Evolutionary conservation across 768 basidiomycete genomes (phyloP), one percentile per base, ranked within the genome.

Genomic region (Galerina sulciceps): DNA sequence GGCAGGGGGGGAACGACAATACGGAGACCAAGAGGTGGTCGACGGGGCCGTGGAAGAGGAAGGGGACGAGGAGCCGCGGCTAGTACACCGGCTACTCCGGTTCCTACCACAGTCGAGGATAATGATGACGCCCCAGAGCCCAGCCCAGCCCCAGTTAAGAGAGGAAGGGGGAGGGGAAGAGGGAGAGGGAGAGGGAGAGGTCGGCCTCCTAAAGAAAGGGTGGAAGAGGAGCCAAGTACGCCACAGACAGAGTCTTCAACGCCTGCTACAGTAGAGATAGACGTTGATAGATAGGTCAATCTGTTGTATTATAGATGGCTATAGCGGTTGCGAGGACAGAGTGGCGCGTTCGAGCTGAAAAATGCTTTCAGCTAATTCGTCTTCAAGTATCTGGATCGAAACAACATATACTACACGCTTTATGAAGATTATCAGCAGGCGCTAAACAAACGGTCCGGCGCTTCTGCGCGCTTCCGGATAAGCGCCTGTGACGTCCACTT

Each of bases 161-260:
- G 75, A 51, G 67, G 73, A 18, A 69, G 69, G 17, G 74, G 76
- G 14, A 58, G 76, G 34, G 73, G 71, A 10, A 65, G 78, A 10
- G 75, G 73, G 0, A 69, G 77, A 17, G 75, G 73, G 2, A 71
- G 81, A 35, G 74, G 72, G 36, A 70, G 71, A 23, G 59, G 67
- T 22, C 70, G 17, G 72, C 75, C 62, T 71, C 72, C 18, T 1
- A 58, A 54, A n/a, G 65, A 65, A n/a, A 63, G 57, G 36, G 69
- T 53, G 11, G 65, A 65, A 20, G 62, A 59, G 38, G 69, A 67
- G 10, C 59, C 63, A 6, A 59, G 61, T 22, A 64, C 53, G 60
- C 68, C 43, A 64, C 70, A 55, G 51, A 69, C 60, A n/a, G 76
- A 77, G 61, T 66, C 73, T 42, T 69, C 75, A 2, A 71, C 69